Conservation (phyloP, 164 flowering plant species). For the Vitis cinerea region DNA sequence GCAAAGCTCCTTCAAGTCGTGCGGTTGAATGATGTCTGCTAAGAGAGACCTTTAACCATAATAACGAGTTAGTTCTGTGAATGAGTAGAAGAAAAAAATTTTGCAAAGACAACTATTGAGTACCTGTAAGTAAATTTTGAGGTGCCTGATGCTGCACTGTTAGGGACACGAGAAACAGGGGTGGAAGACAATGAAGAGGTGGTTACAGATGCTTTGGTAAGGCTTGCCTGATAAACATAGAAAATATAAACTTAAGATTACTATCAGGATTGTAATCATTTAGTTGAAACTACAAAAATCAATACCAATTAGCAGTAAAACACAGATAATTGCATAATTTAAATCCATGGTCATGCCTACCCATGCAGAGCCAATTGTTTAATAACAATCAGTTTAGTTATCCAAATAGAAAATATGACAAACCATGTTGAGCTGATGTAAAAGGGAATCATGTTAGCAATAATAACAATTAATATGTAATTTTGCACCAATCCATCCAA, state of each 20-base stretch:
- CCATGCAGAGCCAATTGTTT: neutral
- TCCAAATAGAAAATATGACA: neutral
- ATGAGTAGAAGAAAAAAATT: neutral
- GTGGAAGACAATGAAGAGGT: conserved; percentile 44
- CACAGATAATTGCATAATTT: neutral
- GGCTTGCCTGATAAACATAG: conserved; percentile 46
- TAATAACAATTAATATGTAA: neutral
- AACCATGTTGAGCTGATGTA: neutral
- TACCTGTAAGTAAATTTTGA: conserved; percentile 88
- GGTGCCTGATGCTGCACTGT: conserved; percentile 44
- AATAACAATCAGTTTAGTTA: neutral
- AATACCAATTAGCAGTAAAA: neutral
- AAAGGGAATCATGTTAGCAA: conserved; percentile 1
- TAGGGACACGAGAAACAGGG: conserved; percentile 46
- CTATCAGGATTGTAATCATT: too few species aligned
- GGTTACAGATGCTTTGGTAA: conserved; percentile 45
- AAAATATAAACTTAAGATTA: neutral
- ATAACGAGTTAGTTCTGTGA: conserved; percentile 21
- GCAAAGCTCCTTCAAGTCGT: conserved; percentile 80
- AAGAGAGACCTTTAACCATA: conserved; percentile 69
- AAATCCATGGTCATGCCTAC: neutral
- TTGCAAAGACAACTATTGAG: neutral
- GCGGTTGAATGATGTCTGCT: conserved; percentile 84
- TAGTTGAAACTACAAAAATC: neutral
- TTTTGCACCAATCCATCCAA: neutral